phyloP scores from a whole-genome alignment of 805 yeast genomes.

The Starmerella floricola region DNA sequence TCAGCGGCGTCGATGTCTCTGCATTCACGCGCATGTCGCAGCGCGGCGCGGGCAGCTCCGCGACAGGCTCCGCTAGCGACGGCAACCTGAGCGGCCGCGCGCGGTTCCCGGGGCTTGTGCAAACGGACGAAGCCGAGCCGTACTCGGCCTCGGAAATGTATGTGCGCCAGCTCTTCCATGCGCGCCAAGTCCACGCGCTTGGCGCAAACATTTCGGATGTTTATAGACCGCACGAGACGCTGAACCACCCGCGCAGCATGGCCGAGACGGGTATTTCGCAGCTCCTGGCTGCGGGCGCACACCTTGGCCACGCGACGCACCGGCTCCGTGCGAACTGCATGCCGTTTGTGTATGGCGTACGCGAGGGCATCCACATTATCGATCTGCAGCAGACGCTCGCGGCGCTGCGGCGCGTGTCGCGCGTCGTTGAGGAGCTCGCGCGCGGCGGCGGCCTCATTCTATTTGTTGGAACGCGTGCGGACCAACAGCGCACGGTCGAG shows the following conservation, averaged over 20 bases:
- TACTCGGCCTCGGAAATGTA: conserved; percentile 69
- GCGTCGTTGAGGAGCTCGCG: conserved; percentile 71
- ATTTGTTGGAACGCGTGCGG: conserved; percentile 72
- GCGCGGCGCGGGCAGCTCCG: conserved; percentile 1
- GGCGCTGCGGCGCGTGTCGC: conserved; percentile 67
- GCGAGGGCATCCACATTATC: conserved; percentile 82
- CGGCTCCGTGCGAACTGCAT: conserved; percentile 62
- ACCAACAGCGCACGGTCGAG: conserved; percentile 61
- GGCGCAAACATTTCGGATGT: conserved; percentile 57
- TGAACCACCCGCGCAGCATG: conserved; percentile 42
- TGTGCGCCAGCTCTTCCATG: conserved; percentile 58
- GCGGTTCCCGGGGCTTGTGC: conserved; percentile 50
- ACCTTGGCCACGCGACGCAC: conserved; percentile 79
- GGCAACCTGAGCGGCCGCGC: conserved; percentile 15
- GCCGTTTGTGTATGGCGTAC: conserved; percentile 76
- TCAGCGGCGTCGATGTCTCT: conserved; percentile 10
- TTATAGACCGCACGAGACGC: conserved; percentile 58
- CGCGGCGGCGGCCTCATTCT: conserved; percentile 74
- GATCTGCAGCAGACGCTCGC: conserved; percentile 75
- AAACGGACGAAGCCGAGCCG: conserved; percentile 48
- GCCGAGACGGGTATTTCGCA: conserved; percentile 53
- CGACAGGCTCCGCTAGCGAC: conserved; percentile 7
- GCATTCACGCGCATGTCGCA: conserved; percentile 4
- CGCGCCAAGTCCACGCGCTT: conserved; percentile 39
- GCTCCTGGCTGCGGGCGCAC: conserved; percentile 84